A percentile compares a stretch with the other conserved stretches of the same genome.
These are phyloP conservation scores for Russula dissimulans DNA, from an alignment of 768 basidiomycete species.

Conservation along the genomic window DNA sequence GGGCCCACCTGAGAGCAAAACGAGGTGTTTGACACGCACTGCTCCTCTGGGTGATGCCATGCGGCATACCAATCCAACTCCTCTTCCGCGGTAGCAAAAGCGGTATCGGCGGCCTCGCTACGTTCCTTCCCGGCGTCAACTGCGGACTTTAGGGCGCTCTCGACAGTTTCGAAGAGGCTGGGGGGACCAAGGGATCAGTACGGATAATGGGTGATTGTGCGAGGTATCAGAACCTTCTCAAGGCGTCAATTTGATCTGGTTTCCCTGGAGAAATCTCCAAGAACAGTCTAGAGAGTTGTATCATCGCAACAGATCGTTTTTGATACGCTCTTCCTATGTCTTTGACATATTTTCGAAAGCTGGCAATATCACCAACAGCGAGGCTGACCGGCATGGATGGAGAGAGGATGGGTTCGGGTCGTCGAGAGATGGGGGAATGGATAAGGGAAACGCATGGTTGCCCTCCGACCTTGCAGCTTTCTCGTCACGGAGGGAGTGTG, in stretches of 20 bases:
- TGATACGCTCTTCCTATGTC: conserved; percentile 14
- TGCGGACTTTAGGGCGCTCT: conserved; percentile 11
- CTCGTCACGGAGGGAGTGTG: neutral
- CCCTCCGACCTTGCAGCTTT: conserved; percentile 1
- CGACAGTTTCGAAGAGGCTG: conserved; percentile 13
- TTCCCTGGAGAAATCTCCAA: conserved; percentile 15
- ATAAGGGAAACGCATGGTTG: conserved; percentile 9
- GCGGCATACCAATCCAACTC: conserved; percentile 8
- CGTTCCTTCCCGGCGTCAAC: conserved; percentile 10
- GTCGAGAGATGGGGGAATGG: neutral
- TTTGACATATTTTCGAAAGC: conserved; percentile 15
- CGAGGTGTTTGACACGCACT: conserved; percentile 2
- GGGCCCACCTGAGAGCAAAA: neutral
- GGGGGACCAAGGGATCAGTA: neutral
- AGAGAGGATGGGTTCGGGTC: neutral
- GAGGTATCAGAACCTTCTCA: conserved; percentile 6
- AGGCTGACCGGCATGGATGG: conserved; percentile 9
- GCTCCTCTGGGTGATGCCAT: conserved; percentile 5
- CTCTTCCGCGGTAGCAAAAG: conserved; percentile 13
- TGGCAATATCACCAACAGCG: conserved; percentile 3
- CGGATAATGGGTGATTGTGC: neutral
- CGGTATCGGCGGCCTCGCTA: conserved; percentile 6
- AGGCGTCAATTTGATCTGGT: conserved; percentile 11
- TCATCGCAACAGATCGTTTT: conserved; percentile 16
- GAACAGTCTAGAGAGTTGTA: conserved; percentile 14